These are phyloP conservation scores for Patellifolia procumbens DNA, from an alignment of 179 eudicot genomes.

Conservation along the genomic window DNA sequence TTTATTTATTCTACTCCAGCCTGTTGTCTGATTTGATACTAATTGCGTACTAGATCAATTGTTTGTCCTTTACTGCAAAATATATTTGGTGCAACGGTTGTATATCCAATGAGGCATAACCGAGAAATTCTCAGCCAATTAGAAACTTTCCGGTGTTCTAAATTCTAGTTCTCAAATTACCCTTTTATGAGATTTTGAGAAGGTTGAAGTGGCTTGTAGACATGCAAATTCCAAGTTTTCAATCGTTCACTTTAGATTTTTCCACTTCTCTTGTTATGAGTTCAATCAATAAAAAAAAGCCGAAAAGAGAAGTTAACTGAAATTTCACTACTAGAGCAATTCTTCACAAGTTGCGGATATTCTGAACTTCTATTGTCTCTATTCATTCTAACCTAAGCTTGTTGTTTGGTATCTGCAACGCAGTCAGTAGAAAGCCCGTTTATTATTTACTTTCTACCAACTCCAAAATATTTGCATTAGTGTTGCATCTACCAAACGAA, in stretches of 20 bases:
- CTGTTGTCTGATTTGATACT: background rate
- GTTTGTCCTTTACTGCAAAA: no score
- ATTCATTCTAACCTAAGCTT: background rate
- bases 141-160: no score
- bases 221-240: no score
- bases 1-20: background rate
- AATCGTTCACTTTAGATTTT: no score
- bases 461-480: constrained; percentile 9
- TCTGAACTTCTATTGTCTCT: background rate
- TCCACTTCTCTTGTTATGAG: background rate
- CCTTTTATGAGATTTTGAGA: no score
- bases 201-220: no score
- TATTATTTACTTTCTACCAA: background rate
- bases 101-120: no score
- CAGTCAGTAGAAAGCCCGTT: constrained; percentile 18
- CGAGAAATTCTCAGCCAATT: no score
- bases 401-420: constrained; percentile 12
- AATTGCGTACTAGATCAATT: no score
- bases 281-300: background rate
- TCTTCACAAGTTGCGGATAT: background rate
- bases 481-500: constrained; percentile 17
- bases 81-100: no score
- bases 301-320: background rate
- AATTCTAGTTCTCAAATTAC: no score
- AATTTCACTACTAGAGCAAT: background rate